phyloP scores from a whole-genome alignment of 129 eudicot genomes.

The Heracleum sosnowskyi region DNA sequence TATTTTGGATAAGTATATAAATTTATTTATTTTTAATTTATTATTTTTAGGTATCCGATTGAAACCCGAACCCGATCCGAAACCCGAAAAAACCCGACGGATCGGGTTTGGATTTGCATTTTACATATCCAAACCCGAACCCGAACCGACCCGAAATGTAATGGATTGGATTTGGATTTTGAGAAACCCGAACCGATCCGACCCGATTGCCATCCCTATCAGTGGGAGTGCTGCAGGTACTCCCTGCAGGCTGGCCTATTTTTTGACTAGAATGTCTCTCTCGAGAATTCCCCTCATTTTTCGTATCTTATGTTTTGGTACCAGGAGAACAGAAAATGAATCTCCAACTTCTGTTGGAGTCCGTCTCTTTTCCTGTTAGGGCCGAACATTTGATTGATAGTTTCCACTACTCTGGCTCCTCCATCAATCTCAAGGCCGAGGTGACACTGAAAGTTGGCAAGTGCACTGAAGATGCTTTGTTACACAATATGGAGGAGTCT shows the following conservation, averaged over 20 bases:
- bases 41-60: no score
- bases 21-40: no score
- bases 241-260: slow-evolving; percentile 10
- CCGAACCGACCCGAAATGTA: no score
- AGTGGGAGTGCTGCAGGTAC: slow-evolving; percentile 25
- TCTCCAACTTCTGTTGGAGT: slow-evolving; percentile 21
- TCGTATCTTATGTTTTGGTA: not conserved
- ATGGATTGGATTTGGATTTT: no score
- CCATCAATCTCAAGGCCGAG: slow-evolving; percentile 41
- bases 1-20: no score
- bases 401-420: slow-evolving; percentile 26
- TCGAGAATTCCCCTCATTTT: not conserved
- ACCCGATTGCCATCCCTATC: no score
- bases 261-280: no score
- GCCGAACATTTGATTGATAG: slow-evolving; percentile 9
- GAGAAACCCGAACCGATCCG: no score
- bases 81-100: no score
- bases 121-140: no score
- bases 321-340: slow-evolving; percentile 24
- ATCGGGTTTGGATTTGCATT: no score
- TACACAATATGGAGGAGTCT: slow-evolving; percentile 30
- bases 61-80: no score
- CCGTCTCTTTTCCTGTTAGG: not conserved
- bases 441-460: slow-evolving; percentile 30
- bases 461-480: slow-evolving; percentile 45